Evolutionary conservation across 139 green algal species (phyloP).

Genomic region (Mychonastes homosphaera): DNA sequence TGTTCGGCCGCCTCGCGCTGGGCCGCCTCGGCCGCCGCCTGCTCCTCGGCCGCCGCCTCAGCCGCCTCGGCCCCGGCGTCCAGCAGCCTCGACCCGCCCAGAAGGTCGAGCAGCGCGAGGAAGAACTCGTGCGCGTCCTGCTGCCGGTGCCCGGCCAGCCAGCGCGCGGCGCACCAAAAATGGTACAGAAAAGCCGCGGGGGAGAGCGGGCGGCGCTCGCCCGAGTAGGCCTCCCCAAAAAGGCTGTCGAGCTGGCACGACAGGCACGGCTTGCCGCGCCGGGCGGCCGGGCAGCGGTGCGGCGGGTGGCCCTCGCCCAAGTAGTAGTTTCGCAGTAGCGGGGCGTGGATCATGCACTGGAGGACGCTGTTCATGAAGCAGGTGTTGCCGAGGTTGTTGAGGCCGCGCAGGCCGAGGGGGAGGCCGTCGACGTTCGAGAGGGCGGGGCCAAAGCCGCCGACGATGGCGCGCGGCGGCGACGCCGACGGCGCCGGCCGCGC

Average conservation of each 20-base stretch:
- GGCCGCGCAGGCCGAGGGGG: constrained; percentile 63
- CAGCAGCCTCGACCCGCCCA: constrained; percentile 14
- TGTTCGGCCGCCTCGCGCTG: not conserved
- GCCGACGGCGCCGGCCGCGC: not conserved
- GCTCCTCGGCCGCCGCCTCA: not conserved
- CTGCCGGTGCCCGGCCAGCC: constrained; percentile 55
- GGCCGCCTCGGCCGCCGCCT: not conserved
- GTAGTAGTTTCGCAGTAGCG: constrained; percentile 61
- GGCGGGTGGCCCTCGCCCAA: constrained; percentile 52
- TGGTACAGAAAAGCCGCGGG: constrained; percentile 54
- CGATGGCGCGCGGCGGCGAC: constrained; percentile 1
- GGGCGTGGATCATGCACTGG: constrained; percentile 71
- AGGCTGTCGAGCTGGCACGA: constrained; percentile 60
- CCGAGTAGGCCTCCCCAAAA: constrained; percentile 49
- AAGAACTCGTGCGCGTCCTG: constrained; percentile 95
- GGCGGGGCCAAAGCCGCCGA: constrained; percentile 9
- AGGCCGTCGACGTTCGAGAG: too few species aligned
- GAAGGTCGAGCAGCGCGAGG: constrained; percentile 49
- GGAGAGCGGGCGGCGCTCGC: constrained; percentile 33
- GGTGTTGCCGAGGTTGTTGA: constrained; percentile 94
- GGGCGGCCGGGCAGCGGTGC: constrained; percentile 20
- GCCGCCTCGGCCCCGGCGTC: not conserved
- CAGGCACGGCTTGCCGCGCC: constrained; percentile 39
- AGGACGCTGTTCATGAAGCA: constrained; percentile 96
- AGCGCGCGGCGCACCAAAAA: constrained; percentile 70